Percentiles rank a stretch among this genome's conserved stretches.
Evolutionary conservation across 306 rosid genomes (phyloP).

Genomic region (cucumber (Cucumis sativus)): Cucumber_9930_V3 NC_026661.2:22009501-22010000

Average conservation of each 20-base stretch:
- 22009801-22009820: constrained; percentile 5
- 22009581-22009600: constrained; percentile 55
- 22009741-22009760: constrained; percentile 62
- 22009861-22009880: background rate
- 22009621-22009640: constrained; percentile 87
- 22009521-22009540: constrained; percentile 63
- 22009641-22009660: constrained; percentile 55
- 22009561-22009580: constrained; percentile 73
- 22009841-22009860: background rate
- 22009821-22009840: background rate
- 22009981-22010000: background rate
- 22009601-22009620: constrained; percentile 79
- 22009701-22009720: constrained; percentile 67
- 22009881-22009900: background rate
- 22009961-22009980: background rate
- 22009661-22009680: constrained; percentile 91
- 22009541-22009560: constrained; percentile 73
- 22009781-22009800: constrained; percentile 7
- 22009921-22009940: background rate
- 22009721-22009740: constrained; percentile 18
- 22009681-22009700: constrained; percentile 96
- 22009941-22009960: background rate
- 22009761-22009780: constrained; percentile 52
- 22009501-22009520: constrained; percentile 74
- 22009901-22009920: background rate